Conservation (phyloP, 2,329 filamentous ascomycete species). For the Colletotrichum cereale region DNA sequence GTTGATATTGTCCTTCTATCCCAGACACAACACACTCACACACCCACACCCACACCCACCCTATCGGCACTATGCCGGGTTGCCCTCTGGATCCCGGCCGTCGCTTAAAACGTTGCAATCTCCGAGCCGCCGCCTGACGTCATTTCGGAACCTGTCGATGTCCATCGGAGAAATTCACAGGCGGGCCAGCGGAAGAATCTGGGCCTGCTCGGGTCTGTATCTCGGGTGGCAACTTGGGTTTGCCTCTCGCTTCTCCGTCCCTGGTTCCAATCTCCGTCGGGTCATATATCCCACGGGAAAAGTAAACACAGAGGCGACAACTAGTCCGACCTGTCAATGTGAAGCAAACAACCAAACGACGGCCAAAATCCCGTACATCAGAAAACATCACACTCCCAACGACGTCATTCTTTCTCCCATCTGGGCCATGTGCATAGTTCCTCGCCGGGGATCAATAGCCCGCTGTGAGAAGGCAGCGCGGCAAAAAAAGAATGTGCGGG, state of each 20-base stretch:
- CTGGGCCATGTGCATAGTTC: too few relatives aligned
- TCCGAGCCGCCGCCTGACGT: neutral
- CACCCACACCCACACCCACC: too few relatives aligned
- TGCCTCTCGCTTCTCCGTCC: neutral
- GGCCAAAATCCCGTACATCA: neutral
- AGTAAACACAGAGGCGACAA: neutral
- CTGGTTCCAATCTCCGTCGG: neutral
- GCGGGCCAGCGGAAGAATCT: neutral
- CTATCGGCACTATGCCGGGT: neutral
- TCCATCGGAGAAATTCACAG: neutral
- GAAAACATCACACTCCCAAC: too few relatives aligned
- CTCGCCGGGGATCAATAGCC: too few relatives aligned
- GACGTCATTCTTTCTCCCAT: too few relatives aligned
- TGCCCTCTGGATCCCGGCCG: neutral
- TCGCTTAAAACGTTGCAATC: neutral
- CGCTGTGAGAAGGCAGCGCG: too few relatives aligned
- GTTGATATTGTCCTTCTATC: conserved; percentile 4
- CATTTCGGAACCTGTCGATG: neutral
- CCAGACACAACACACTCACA: neutral
- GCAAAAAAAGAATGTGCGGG: too few relatives aligned
- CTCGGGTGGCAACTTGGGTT: neutral
- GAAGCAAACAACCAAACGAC: neutral
- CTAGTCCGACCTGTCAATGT: neutral
- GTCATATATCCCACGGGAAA: neutral
- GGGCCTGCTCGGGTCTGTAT: neutral